Evolutionary conservation across 2,329 filamentous ascomycete genomes (phyloP), one percentile per base, ranked within the genome.

Genomic region (Teratosphaeria destructans): DNA sequence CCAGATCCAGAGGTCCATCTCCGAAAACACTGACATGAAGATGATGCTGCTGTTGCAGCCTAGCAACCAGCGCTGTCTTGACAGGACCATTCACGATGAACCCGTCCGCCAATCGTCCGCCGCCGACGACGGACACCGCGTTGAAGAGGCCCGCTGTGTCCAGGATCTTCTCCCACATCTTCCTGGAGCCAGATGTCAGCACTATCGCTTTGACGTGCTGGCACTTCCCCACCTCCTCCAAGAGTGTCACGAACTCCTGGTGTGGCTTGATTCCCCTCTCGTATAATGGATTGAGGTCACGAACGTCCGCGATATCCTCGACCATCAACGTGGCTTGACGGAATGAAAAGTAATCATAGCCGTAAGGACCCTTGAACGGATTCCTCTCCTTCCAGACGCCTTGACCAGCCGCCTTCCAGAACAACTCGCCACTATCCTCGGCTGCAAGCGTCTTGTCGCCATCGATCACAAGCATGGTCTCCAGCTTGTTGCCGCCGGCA

Each of bases 1-100:
- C 69, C 19, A 87, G 47, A 63, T 87, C 85, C 6, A 85, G 61
- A 0, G 75, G 75, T 63, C 83, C 83, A 64, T 86, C 83, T n/a
- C 84, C 83, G 63, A 87, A 83, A 0, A 81, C 84, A 68, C 74
- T 79, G 19, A 85, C 79, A 47, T 76, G 68, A 32, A 76, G 53
- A 0, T 70, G 3, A 49, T 77, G 62, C 0, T 19, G 19, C 0
- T 72, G 29, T 57, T 70, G 71, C 23, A 85, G 66, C 2, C 66
- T 71, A 1, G 57, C 56, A 0, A 84, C 80, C 27, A 85, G 52
- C 0, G 64, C 65, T 1, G 71, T 77, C 67, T 87, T 87, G 23
- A 80, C 70, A 0, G 61, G 64, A 6, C 77, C 71, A 0, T 79
- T 83, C 29, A 87, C 73, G 12, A 86, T 75, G 29, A 78, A 73